Percentiles rank a stretch among this genome's conserved stretches.
Evolutionary conservation across 2,329 filamentous ascomycete species (phyloP).

Genomic region (Didymella segeticola): DNA sequence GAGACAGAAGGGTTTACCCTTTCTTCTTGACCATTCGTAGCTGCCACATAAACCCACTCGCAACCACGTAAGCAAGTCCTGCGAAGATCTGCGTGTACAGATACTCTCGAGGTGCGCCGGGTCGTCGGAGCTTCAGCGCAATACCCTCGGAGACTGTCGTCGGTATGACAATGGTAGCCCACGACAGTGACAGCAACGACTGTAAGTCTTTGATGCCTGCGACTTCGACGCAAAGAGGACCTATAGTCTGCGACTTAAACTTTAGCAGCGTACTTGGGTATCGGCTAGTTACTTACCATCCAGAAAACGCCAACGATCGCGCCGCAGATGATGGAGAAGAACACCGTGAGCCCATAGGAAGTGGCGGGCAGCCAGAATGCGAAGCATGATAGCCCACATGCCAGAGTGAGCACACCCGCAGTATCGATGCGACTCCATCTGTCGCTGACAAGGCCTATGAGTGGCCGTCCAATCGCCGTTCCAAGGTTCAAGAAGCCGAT

Average conservation of each 20-base stretch:
- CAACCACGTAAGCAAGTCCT: neutral
- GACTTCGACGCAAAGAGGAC: neutral
- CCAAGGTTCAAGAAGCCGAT: conserved; percentile 56
- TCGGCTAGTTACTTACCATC: neutral
- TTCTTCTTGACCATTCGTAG: neutral
- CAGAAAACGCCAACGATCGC: neutral
- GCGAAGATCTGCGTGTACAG: neutral
- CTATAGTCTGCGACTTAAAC: neutral
- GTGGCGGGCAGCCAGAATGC: neutral
- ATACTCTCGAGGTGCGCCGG: neutral
- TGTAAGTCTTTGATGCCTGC: neutral
- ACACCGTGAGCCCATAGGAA: neutral
- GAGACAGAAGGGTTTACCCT: no score
- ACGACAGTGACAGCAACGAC: neutral
- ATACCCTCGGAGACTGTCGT: neutral
- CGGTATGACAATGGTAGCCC: neutral
- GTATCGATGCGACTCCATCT: conserved; percentile 46
- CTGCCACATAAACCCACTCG: neutral
- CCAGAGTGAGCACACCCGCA: neutral
- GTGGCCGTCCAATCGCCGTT: conserved; percentile 54
- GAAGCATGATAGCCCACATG: neutral
- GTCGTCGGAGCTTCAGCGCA: neutral
- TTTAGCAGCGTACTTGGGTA: neutral
- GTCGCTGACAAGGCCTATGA: conserved; percentile 54
- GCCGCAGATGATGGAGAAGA: neutral